A percentile compares a stretch with the other conserved stretches of the same genome.
Evolutionary conservation across 2,329 filamentous ascomycete species (phyloP).

Genomic region (Scedosporium dehoogii): DNA sequence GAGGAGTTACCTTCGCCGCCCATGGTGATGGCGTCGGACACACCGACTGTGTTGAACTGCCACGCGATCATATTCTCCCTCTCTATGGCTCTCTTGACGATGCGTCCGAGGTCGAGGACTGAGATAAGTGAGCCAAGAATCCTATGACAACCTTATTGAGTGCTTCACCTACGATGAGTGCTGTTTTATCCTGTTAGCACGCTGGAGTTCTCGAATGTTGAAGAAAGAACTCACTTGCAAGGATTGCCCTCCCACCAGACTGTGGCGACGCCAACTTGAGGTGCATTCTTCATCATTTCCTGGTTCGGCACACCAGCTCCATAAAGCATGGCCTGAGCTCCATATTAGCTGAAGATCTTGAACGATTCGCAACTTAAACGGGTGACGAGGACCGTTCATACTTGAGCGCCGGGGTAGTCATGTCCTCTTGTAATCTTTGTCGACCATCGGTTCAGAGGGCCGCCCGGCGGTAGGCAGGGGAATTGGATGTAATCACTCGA

Average conservation of each 20-base stretch:
- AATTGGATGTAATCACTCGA: constrained; percentile 41
- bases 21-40: constrained; percentile 93
- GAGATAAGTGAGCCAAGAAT: not conserved
- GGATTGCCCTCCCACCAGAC: constrained; percentile 98
- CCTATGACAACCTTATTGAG: too few relatives aligned
- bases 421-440: constrained; percentile 74
- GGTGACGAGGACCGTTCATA: constrained; percentile 25
- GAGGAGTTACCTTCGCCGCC: constrained; percentile 60
- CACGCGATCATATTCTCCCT: constrained; percentile 84
- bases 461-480: constrained; percentile 38
- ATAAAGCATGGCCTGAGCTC: constrained; percentile 76
- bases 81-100: constrained; percentile 71
- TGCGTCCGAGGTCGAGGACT: constrained; percentile 66
- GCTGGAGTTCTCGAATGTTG: too few relatives aligned
- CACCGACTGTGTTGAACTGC: constrained; percentile 86
- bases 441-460: constrained; percentile 73
- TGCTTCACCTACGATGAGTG: not conserved
- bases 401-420: constrained; percentile 88
- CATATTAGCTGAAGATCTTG: not conserved
- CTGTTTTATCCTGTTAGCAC: not conserved
- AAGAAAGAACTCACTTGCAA: constrained; percentile 60
- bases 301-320: constrained; percentile 78
- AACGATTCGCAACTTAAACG: not conserved
- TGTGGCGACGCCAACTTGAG: constrained; percentile 82
- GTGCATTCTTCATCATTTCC: constrained; percentile 78